Evolutionary conservation across 805 yeast genomes (phyloP).

Genomic region (Yamadazyma kitorensis): DNA sequence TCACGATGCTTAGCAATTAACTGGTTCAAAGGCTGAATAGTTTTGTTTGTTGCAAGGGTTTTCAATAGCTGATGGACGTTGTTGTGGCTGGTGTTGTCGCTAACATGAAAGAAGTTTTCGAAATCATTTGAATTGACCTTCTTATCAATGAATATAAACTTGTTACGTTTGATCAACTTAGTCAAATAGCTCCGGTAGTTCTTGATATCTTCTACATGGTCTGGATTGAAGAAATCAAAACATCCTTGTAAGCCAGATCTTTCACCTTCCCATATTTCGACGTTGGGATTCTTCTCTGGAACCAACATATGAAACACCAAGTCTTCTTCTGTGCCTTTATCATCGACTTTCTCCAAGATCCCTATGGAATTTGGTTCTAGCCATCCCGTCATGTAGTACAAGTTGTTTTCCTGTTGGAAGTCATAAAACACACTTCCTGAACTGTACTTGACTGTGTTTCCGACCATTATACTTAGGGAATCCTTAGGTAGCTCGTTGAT

Average conservation of each 20-base stretch:
- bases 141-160: conserved; percentile 54
- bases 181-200: conserved; percentile 42
- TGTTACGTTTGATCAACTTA: conserved; percentile 46
- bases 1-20: conserved; percentile 53
- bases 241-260: conserved; percentile 87
- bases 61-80: conserved; percentile 9
- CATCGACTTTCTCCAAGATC: conserved; percentile 59
- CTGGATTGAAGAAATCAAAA: conserved; percentile 82
- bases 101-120: conserved; percentile 4
- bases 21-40: conserved; percentile 42
- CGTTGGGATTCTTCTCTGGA: conserved; percentile 72
- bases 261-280: conserved; percentile 94
- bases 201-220: conserved; percentile 56
- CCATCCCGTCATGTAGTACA: conserved; percentile 89
- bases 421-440: conserved; percentile 90
- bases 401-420: conserved; percentile 88
- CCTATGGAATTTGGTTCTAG: conserved; percentile 81
- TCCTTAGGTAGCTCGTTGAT: conserved; percentile 55
- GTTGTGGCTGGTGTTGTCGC: conserved; percentile 2
- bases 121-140: neutral
- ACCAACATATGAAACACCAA: conserved; percentile 74
- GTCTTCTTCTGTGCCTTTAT: conserved; percentile 45
- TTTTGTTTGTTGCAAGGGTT: conserved; percentile 22
- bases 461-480: conserved; percentile 72
- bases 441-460: conserved; percentile 70